Conservation (phyloP, 2,329 filamentous ascomycete genomes). For the Arthroderma sp. region DNA sequence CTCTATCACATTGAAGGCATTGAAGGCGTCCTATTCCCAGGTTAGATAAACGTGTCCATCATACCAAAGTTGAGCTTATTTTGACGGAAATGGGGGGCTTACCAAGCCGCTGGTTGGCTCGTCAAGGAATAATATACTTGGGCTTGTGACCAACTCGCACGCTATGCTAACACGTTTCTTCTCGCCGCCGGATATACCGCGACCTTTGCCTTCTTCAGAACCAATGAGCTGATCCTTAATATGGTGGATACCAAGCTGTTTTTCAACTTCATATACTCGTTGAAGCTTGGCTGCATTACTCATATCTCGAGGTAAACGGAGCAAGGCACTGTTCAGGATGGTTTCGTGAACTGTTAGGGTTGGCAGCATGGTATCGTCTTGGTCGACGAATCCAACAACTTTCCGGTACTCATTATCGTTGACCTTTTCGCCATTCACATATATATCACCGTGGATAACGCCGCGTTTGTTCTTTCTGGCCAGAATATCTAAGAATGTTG, state of each 20-base stretch:
- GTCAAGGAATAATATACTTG: constrained; percentile 91
- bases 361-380: constrained; percentile 93
- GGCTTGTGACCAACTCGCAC: constrained; percentile 93
- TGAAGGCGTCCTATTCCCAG: constrained; percentile 60
- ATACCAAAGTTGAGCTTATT: constrained; percentile 77
- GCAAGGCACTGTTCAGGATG: constrained; percentile 81
- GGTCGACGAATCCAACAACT: constrained; percentile 92
- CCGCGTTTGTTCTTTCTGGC: constrained; percentile 96
- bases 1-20: constrained; percentile 96
- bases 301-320: constrained; percentile 90
- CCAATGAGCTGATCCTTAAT: constrained; percentile 94
- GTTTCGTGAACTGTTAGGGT: constrained; percentile 97
- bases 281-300: constrained; percentile 76
- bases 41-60: constrained; percentile 27
- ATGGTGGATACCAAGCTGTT: constrained; percentile 84
- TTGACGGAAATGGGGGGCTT: constrained; percentile 54
- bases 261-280: constrained; percentile 82
- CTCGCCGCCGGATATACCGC: constrained; percentile 93
- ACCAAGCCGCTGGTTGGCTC: constrained; percentile 89
- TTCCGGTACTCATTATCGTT: constrained; percentile 73
- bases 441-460: constrained; percentile 64
- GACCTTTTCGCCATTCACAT: constrained; percentile 86
- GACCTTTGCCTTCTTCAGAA: constrained; percentile 84
- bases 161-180: constrained; percentile 94
- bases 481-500: constrained; percentile 89